These are phyloP conservation scores for Rhodotorula paludigena DNA, from an alignment of 768 basidiomycete genomes.

Conservation along the genomic window DNA sequence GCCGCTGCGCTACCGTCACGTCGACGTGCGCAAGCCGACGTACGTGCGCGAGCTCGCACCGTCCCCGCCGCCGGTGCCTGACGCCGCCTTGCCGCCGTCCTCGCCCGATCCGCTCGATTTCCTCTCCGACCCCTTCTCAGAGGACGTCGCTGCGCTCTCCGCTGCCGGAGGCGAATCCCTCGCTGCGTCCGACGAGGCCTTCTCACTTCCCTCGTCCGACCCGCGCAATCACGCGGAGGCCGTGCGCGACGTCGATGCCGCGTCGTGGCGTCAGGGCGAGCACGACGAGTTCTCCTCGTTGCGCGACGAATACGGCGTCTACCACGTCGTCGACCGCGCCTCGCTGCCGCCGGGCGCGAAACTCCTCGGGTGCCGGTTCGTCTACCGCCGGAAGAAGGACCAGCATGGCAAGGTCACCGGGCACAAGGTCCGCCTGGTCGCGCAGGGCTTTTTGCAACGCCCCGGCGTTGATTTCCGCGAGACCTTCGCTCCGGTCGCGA, in stretches of 20 bases:
- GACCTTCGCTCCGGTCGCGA: no score
- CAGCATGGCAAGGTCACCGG: no score
- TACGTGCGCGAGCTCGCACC: background rate
- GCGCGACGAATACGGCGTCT: slow-evolving; percentile 46
- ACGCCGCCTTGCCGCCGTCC: background rate
- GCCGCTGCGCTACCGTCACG: no score
- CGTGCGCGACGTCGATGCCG: background rate
- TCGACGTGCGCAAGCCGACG: no score
- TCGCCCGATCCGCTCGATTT: background rate
- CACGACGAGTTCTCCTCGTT: slow-evolving; percentile 2
- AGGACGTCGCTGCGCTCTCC: background rate
- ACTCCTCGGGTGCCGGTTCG: slow-evolving; percentile 50
- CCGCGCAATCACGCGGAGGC: slow-evolving; percentile 12
- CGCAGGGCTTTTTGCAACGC: no score
- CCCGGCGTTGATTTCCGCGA: no score
- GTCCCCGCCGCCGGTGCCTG: background rate
- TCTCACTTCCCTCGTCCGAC: background rate
- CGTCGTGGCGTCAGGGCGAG: no score
- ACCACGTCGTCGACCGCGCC: slow-evolving; percentile 38
- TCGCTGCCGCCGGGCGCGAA: slow-evolving; percentile 44
- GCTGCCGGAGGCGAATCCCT: background rate
- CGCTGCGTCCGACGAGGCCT: background rate
- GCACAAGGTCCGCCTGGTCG: no score
- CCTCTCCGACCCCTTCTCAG: background rate
- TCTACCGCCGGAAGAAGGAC: slow-evolving; percentile 51